Conservation (phyloP, 2,329 filamentous ascomycete species). For the Neobulgaria alba region DNA sequence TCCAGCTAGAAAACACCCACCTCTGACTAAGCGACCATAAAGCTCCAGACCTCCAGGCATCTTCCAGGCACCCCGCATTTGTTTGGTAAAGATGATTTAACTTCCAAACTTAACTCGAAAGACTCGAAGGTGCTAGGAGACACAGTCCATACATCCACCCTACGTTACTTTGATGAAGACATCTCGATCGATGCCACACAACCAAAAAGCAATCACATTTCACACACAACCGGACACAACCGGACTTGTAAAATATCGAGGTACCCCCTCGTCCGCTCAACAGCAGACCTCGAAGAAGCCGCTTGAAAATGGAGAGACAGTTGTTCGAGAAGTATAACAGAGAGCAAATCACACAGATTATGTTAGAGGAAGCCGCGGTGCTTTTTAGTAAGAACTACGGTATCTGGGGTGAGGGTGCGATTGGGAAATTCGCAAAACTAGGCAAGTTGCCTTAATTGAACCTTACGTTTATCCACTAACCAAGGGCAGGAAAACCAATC, state of each 20-base stretch:
- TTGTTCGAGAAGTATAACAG: background rate
- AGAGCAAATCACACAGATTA: conserved; percentile 5
- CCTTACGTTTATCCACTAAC: conserved; percentile 28
- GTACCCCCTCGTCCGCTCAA: background rate
- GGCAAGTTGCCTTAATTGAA: background rate
- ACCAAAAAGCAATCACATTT: background rate
- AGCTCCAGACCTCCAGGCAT: no score
- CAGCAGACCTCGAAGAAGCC: background rate
- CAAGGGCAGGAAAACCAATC: conserved; percentile 23
- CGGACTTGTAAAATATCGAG: background rate
- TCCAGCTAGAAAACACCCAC: no score
- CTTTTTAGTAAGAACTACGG: conserved; percentile 14
- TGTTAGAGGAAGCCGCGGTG: conserved; percentile 5
- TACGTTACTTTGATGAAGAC: background rate
- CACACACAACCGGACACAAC: background rate
- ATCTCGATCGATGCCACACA: background rate
- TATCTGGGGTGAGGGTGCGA: conserved; percentile 8
- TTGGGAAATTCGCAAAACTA: conserved; percentile 4
- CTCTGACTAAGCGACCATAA: background rate
- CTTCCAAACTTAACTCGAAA: background rate
- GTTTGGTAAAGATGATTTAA: background rate
- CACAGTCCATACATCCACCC: background rate
- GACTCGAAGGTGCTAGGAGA: background rate
- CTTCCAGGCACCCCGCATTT: no score
- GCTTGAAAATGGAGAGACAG: background rate